These are phyloP conservation scores for Hevea brasiliensis DNA, from an alignment of 345 rosid species.

Conservation along the genomic window DNA sequence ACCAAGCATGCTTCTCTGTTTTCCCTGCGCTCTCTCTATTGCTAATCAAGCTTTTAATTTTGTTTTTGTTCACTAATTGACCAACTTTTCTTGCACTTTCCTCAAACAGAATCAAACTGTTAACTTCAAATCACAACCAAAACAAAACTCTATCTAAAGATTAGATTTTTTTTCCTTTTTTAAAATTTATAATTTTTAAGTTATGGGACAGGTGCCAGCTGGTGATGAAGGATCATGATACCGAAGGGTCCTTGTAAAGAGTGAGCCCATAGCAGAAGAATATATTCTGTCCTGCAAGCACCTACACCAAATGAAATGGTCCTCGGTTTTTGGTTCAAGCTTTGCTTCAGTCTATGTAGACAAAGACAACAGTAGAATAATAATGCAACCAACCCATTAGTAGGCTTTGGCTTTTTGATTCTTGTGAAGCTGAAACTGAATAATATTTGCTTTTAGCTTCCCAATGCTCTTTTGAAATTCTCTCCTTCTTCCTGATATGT, in stretches of 20 bases:
- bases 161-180: no score
- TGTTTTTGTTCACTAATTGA: no score
- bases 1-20: no score
- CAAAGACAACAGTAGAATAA: no score
- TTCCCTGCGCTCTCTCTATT: no score
- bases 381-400: background rate
- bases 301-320: background rate
- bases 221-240: background rate
- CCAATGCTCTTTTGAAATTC: slow-evolving; percentile 3
- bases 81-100: no score
- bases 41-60: no score
- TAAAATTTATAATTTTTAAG: no score
- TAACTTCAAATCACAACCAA: no score
- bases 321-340: background rate
- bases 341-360: background rate
- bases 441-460: background rate
- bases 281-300: background rate
- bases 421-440: slow-evolving; percentile 13
- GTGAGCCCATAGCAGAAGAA: background rate
- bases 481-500: background rate
- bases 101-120: no score
- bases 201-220: background rate
- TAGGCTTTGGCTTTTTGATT: slow-evolving; percentile 4
- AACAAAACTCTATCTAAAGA: no score
- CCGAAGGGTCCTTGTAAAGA: background rate